A percentile compares a stretch with the other conserved stretches of the same genome.
Conservation (phyloP, 768 basidiomycete species). For the Calocybe indica region DNA sequence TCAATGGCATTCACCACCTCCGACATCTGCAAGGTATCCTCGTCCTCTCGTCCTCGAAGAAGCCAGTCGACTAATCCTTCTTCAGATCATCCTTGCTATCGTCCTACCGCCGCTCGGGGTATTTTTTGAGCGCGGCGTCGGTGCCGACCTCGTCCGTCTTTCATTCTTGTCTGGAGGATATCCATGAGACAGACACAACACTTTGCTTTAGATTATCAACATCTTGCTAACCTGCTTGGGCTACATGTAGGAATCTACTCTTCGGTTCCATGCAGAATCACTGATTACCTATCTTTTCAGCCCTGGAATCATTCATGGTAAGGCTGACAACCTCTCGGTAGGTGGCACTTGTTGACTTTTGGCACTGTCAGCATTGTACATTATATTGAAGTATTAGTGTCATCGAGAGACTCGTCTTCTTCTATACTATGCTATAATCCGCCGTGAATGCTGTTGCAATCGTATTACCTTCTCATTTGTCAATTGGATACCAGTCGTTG, state of each 20-base stretch:
- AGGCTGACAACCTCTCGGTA: conserved; percentile 3
- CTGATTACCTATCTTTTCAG: conserved; percentile 27
- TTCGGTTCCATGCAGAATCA: neutral
- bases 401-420: neutral
- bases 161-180: conserved; percentile 2
- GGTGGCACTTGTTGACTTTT: neutral
- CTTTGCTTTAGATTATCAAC: conserved; percentile 49
- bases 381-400: conserved; percentile 69
- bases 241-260: conserved; percentile 52
- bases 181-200: conserved; percentile 4
- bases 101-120: conserved; percentile 81
- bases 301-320: conserved; percentile 75
- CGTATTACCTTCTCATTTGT: no score
- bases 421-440: no score
- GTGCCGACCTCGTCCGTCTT: conserved; percentile 60
- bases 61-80: conserved; percentile 7
- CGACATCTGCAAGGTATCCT: conserved; percentile 72
- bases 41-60: neutral
- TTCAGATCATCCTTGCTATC: conserved; percentile 54
- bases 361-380: conserved; percentile 58
- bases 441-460: no score
- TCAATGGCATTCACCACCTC: conserved; percentile 66
- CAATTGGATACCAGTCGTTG: neutral
- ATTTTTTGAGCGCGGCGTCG: conserved; percentile 83
- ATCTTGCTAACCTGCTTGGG: conserved; percentile 75